Evolutionary conservation across 2,329 filamentous ascomycete species (phyloP), one percentile per base, ranked within the genome.

Genomic region (Ascochyta pisi): DNA sequence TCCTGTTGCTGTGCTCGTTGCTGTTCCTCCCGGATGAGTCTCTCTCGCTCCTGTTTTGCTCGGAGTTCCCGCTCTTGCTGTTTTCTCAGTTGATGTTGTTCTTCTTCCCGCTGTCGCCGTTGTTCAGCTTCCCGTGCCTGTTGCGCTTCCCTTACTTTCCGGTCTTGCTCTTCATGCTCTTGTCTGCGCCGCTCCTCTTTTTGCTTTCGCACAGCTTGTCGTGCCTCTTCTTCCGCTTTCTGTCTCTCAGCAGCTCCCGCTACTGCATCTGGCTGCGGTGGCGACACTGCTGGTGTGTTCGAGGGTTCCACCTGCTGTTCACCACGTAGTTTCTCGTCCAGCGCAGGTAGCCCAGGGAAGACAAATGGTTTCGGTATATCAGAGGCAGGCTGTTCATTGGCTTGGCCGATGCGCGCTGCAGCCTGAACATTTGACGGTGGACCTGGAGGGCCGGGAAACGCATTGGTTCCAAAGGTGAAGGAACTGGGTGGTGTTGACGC

Each of bases 1-100:
- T 70, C 66, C 57, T 65, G 57, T 35, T 50, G 64, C 37, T 50
- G 48, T 50, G 60, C 64, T 10, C 60, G 64, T 37, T 64, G 52
- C 49, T 62, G 62, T 31, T 62, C 63, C 53, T 67, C 68, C 31
- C 49, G 59, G 13, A 59, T 51, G 13, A 48, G 37, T 16, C 64
- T 62, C 22, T 68, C 62, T 31, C 61, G 63, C 19, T 68, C 63
- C 33, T 69, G 64, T 23, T 45, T 61, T 6, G 56, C 62, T 16
- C 50, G 51, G 2, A 60, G 57, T 40, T 63, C 58, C 43, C 45
- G 50, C 22, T 61, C 53, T 24, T 63, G 61, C n/a, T 58, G 57
- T 47, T 65, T 48, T 12, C 56, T 46, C 26, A 50, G 45, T 12
- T 52, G 56, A 23, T 50, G 52, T 29, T 66, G 55, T 12, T 43